These are phyloP conservation scores for Penicillium paxilli DNA, from an alignment of 495 filamentous ascomycete species.

Conservation along the genomic window DNA sequence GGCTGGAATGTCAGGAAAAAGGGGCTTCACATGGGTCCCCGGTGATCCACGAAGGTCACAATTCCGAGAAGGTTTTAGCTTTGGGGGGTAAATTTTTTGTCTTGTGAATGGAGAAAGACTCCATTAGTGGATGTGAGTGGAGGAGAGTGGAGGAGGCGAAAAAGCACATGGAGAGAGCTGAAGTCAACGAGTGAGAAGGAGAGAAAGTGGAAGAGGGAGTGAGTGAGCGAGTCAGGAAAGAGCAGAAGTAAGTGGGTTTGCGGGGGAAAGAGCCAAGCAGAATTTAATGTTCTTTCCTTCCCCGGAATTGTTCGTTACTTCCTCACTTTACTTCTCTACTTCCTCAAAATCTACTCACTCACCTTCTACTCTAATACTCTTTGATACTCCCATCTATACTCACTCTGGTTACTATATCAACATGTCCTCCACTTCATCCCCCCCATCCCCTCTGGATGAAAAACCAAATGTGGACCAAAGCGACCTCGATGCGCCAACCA, in stretches of 20 bases:
- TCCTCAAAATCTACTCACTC: too few relatives aligned
- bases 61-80: neutral
- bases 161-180: too few relatives aligned
- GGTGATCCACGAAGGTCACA: neutral
- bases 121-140: neutral
- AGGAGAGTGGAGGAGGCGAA: neutral
- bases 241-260: conserved; percentile 2
- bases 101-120: too few relatives aligned
- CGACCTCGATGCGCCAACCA: conserved; percentile 5
- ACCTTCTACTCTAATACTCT: too few relatives aligned
- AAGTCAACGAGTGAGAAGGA: too few relatives aligned
- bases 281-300: neutral
- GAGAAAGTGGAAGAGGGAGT: too few relatives aligned
- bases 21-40: conserved; percentile 9
- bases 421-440: conserved; percentile 19
- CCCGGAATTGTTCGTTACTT: too few relatives aligned
- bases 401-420: neutral
- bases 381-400: neutral
- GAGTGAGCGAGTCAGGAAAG: too few relatives aligned
- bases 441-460: conserved; percentile 22
- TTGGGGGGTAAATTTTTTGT: too few relatives aligned
- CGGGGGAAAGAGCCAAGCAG: neutral
- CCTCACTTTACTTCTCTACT: too few relatives aligned
- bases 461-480: conserved; percentile 16
- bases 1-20: conserved; percentile 14